phyloP scores from a whole-genome alignment of 176 grass and related monocot species.

The Oryza officinalis region DNA sequence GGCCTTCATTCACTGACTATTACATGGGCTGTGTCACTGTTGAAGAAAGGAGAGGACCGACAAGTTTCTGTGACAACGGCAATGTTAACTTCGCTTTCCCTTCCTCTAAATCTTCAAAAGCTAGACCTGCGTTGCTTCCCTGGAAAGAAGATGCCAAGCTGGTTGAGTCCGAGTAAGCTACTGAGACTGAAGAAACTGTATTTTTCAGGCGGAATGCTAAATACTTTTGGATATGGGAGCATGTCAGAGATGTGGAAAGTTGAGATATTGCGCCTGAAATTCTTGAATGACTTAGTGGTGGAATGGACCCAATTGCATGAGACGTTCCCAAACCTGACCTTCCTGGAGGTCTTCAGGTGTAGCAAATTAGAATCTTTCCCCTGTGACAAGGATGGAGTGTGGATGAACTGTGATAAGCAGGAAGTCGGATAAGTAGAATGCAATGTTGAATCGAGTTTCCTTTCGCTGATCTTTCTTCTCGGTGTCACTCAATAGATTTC shows the following conservation, averaged over 20 bases:
- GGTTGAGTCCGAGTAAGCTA: constrained; percentile 49
- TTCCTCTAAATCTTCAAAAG: constrained; percentile 49
- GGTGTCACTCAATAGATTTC: neutral
- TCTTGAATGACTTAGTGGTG: constrained; percentile 43
- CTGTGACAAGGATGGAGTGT: constrained; percentile 56
- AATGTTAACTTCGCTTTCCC: constrained; percentile 3
- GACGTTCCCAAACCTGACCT: constrained; percentile 44
- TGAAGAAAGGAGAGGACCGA: constrained; percentile 2
- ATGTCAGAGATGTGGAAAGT: constrained; percentile 34
- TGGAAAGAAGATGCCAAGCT: constrained; percentile 39
- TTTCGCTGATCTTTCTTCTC: neutral
- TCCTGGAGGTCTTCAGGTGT: constrained; percentile 44
- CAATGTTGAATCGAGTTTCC: neutral
- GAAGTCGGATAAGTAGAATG: constrained; percentile 1
- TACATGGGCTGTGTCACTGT: constrained; percentile 58
- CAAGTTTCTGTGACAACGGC: constrained; percentile 7
- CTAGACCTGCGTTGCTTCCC: constrained; percentile 65
- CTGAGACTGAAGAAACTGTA: constrained; percentile 53
- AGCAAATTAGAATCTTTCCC: constrained; percentile 45
- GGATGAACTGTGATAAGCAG: constrained; percentile 32
- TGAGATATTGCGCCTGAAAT: constrained; percentile 47
- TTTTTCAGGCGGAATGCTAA: constrained; percentile 66
- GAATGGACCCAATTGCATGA: constrained; percentile 41
- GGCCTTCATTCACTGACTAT: constrained; percentile 44
- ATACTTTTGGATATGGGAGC: constrained; percentile 20